phyloP scores from a whole-genome alignment of 345 rosid species.

The Fremontodendron californicum region DNA sequence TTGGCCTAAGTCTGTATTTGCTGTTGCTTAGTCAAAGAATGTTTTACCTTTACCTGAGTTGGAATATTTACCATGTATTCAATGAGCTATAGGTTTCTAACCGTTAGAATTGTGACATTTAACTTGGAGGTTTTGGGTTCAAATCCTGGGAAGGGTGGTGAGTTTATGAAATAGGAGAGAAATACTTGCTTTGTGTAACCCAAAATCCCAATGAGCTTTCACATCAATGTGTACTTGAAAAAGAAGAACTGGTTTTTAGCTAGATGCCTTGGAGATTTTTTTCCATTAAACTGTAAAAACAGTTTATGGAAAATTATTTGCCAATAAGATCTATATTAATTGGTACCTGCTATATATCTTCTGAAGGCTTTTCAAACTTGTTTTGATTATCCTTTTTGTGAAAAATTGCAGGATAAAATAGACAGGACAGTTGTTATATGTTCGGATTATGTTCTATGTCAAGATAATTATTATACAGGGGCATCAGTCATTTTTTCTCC shows the following conservation, averaged over 20 bases:
- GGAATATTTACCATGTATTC: background rate
- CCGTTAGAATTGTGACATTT: background rate
- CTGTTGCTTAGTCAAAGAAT: background rate
- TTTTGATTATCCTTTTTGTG: slow-evolving; percentile 19
- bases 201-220: background rate
- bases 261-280: background rate
- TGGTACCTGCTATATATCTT: background rate
- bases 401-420: slow-evolving; percentile 49
- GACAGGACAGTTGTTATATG: slow-evolving; percentile 34
- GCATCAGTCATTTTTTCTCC: slow-evolving; percentile 53
- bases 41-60: background rate
- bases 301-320: background rate
- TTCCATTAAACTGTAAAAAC: slow-evolving; percentile 7
- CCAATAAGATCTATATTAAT: background rate
- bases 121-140: too few relatives aligned
- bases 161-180: background rate
- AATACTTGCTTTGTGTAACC: background rate
- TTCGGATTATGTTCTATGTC: slow-evolving; percentile 61
- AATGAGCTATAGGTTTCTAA: slow-evolving; percentile 8
- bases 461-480: slow-evolving; percentile 37
- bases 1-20: background rate
- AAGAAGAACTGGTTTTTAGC: background rate
- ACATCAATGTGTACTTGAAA: background rate
- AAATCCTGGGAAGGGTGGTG: background rate
- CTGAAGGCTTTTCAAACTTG: slow-evolving; percentile 10